Percentiles rank a stretch among this genome's conserved stretches.
Conservation (phyloP, 176 grass and related monocot species). For the Secale cereale region DNA sequence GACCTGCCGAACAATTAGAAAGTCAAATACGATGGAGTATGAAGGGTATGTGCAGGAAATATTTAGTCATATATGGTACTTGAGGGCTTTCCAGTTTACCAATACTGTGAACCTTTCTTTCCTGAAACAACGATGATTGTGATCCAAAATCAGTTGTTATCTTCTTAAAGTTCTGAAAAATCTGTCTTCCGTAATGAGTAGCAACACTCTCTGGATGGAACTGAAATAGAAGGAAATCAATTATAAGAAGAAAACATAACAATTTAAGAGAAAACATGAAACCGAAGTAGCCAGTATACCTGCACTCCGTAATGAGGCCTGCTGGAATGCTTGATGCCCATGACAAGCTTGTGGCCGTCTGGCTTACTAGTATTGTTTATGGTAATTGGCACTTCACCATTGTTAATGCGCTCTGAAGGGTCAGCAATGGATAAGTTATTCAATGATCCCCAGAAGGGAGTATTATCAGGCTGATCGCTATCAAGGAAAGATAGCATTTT, state of each 20-base stretch:
- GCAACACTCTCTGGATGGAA: constrained; percentile 97
- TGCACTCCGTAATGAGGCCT: constrained; percentile 95
- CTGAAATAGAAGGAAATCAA: constrained; percentile 45
- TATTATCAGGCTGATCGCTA: constrained; percentile 29
- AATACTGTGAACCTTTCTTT: constrained; percentile 97
- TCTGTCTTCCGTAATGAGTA: constrained; percentile 83
- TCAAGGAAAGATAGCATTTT: constrained; percentile 64
- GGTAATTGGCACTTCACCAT: not conserved
- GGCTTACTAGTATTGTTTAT: constrained; percentile 22
- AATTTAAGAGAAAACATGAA: not conserved
- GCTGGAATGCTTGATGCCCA: constrained; percentile 73
- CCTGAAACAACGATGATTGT: constrained; percentile 34
- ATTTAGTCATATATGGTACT: constrained; percentile 37
- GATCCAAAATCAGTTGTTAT: constrained; percentile 63
- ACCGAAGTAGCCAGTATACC: constrained; percentile 41
- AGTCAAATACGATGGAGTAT: constrained; percentile 10
- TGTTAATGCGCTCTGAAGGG: not conserved
- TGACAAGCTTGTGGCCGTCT: constrained; percentile 46
- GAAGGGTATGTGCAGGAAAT: not conserved
- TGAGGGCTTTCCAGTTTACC: constrained; percentile 76
- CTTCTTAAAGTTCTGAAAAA: constrained; percentile 90
- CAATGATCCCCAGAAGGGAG: constrained; percentile 17
- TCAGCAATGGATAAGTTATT: not conserved
- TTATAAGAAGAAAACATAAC: constrained; percentile 10
- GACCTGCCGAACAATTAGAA: constrained; percentile 56